A percentile compares a stretch with the other conserved stretches of the same genome.
These are phyloP conservation scores for Voacanga thouarsii DNA, from an alignment of 257 asterid genomes.

Conservation along the genomic window DNA sequence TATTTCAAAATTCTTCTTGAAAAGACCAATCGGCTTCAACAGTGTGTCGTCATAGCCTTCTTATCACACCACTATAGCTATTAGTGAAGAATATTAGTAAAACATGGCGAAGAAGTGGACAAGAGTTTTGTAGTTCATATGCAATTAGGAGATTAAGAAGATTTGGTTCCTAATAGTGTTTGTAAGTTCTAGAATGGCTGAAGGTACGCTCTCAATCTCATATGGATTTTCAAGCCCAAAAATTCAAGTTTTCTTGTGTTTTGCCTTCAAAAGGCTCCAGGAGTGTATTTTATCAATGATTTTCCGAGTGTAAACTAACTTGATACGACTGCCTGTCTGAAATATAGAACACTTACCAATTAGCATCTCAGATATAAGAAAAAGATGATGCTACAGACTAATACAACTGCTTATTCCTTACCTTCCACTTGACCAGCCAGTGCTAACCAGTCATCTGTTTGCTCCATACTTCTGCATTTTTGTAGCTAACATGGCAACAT, in stretches of 20 bases:
- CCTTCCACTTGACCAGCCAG: constrained; percentile 94
- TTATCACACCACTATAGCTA: constrained; percentile 63
- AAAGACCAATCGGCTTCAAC: constrained; percentile 66
- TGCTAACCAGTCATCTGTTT: constrained; percentile 81
- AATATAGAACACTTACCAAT: not conserved
- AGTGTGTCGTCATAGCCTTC: constrained; percentile 53
- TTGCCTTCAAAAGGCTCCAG: constrained; percentile 48
- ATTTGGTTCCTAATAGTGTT: constrained; percentile 56
- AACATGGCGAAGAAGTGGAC: not conserved
- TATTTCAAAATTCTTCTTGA: constrained; percentile 66
- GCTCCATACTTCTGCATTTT: constrained; percentile 78
- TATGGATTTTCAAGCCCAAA: constrained; percentile 79
- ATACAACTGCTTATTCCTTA: constrained; percentile 7
- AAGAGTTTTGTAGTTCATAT: not conserved
- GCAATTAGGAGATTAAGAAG: no score
- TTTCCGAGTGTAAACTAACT: constrained; percentile 73
- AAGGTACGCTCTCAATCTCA: constrained; percentile 76
- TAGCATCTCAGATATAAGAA: not conserved
- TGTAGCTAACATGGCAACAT: constrained; percentile 75
- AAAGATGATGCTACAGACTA: not conserved
- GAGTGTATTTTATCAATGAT: constrained; percentile 79
- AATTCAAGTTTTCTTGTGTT: constrained; percentile 53
- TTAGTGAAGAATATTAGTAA: not conserved
- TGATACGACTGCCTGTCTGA: constrained; percentile 70
- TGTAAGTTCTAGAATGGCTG: constrained; percentile 65